Evolutionary conservation across 2,329 filamentous ascomycete species (phyloP).

Genomic region (Xylaria sp.): DNA sequence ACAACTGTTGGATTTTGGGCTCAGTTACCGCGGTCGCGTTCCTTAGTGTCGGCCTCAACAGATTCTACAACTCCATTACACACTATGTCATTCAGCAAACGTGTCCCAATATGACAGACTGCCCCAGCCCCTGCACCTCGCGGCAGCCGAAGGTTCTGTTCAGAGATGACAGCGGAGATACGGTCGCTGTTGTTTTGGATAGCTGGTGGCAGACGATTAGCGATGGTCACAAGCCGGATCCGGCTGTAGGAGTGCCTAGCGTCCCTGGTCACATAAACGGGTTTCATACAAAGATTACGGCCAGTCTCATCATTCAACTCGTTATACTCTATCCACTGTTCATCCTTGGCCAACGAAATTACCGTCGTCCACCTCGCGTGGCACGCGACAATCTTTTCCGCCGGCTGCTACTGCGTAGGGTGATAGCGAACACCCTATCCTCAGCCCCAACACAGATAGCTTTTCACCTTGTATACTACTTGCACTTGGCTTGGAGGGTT

Average conservation of each 20-base stretch:
- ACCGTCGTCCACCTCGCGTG: not conserved
- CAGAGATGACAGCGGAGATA: not conserved
- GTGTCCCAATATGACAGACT: not conserved
- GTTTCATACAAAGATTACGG: not conserved
- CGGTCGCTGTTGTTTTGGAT: not conserved
- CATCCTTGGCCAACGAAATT: not conserved
- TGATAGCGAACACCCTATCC: not conserved
- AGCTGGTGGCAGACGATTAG: not conserved
- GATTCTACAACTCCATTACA: not conserved
- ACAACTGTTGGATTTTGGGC: not conserved
- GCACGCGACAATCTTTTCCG: not conserved
- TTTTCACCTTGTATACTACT: not conserved
- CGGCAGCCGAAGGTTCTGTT: not conserved
- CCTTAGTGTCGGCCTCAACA: not conserved
- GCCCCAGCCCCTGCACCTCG: not conserved
- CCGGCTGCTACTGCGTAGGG: not conserved
- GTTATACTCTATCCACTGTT: not conserved
- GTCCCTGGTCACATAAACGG: not conserved
- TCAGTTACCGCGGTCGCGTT: too few species aligned
- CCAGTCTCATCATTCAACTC: not conserved
- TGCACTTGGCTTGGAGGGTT: not conserved
- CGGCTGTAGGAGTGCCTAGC: not conserved
- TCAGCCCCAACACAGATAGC: not conserved
- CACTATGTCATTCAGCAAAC: not conserved
- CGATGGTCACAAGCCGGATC: not conserved